These are phyloP conservation scores for Paramyrothecium sp. DNA, from an alignment of 2,329 filamentous ascomycete genomes.

Conservation along the genomic window DNA sequence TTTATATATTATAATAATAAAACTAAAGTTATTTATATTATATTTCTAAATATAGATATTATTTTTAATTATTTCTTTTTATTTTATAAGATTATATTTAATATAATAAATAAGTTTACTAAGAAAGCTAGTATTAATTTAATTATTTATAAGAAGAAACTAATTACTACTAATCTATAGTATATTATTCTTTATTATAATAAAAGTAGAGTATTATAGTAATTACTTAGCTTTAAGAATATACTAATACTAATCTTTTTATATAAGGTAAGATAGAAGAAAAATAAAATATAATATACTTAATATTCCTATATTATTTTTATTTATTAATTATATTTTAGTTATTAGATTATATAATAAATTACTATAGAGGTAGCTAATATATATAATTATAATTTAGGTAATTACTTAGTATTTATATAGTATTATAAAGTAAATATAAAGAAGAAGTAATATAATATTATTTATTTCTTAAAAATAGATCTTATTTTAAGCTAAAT, in stretches of 20 bases:
- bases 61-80: background rate
- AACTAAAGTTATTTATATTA: background rate
- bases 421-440: background rate
- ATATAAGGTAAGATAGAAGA: no score
- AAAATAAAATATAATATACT: no score
- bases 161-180: background rate
- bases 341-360: no score
- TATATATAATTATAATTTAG: background rate
- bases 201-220: slow-evolving; percentile 2
- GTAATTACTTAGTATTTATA: slow-evolving; percentile 1
- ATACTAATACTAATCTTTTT: no score
- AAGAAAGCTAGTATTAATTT: no score
- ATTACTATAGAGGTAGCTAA: background rate
- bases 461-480: no score
- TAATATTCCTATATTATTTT: no score
- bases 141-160: background rate
- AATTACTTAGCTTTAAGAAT: background rate
- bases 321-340: no score
- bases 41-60: background rate
- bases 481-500: no score
- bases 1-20: background rate
- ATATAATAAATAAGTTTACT: no score
- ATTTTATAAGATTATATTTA: slow-evolving; percentile 1
- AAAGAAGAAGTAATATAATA: slow-evolving; percentile 1
- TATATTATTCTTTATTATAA: slow-evolving; percentile 2